A percentile compares a stretch with the other conserved stretches of the same genome.
Conservation (phyloP, 148 eudicot genomes). For the Polygonum aviculare region DNA sequence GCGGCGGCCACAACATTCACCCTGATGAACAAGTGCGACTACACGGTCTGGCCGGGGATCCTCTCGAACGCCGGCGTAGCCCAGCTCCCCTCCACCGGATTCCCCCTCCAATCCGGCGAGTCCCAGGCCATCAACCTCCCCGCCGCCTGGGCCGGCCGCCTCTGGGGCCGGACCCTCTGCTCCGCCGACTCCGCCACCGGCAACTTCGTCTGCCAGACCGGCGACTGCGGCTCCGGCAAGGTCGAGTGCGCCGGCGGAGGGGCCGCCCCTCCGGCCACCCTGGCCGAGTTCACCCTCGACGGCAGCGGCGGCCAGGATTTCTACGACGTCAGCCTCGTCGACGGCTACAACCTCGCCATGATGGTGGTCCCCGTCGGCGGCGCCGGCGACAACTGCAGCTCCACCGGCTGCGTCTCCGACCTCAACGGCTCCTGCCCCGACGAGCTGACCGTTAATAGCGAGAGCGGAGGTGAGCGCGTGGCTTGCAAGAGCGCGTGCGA, state of each 20-base stretch:
- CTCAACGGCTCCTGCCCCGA: constrained; percentile 46
- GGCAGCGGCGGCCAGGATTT: constrained; percentile 49
- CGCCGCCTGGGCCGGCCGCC: constrained; percentile 59
- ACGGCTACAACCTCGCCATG: constrained; percentile 76
- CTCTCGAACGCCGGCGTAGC: constrained; percentile 64
- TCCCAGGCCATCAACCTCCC: constrained; percentile 33
- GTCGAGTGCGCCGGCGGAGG: constrained; percentile 44
- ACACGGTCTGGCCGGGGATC: constrained; percentile 75
- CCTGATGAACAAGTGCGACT: constrained; percentile 45
- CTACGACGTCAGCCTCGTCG: constrained; percentile 74
- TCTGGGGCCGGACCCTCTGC: constrained; percentile 72
- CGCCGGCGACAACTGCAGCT: constrained; percentile 40
- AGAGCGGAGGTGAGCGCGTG: constrained; percentile 6
- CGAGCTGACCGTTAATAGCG: constrained; percentile 26
- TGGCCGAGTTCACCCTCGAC: constrained; percentile 58
- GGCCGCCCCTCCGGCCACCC: constrained; percentile 56
- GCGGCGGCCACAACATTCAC: constrained; percentile 34
- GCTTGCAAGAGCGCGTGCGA: constrained; percentile 68
- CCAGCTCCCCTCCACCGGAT: constrained; percentile 54
- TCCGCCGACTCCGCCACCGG: constrained; percentile 33
- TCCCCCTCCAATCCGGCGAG: constrained; percentile 45
- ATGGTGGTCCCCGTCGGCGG: constrained; percentile 52
- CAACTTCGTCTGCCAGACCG: constrained; percentile 55
- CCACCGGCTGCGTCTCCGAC: constrained; percentile 45
- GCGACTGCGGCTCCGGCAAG: constrained; percentile 60